Evolutionary conservation across 179 eudicot genomes (phyloP).

Genomic region (Drosera spatulata): DNA sequence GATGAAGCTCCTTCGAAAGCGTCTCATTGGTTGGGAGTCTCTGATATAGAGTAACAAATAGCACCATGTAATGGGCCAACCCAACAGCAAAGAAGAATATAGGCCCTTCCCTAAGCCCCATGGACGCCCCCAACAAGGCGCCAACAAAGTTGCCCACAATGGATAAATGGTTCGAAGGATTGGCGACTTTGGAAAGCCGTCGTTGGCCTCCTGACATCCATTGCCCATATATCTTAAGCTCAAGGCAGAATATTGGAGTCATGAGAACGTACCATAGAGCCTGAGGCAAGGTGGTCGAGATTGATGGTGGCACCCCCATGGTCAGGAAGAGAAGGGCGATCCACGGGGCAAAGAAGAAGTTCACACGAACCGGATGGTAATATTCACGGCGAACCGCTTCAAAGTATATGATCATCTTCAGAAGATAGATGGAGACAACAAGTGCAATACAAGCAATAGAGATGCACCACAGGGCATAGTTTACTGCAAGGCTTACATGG

Average conservation of each 20-base stretch:
- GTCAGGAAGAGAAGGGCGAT: conserved; percentile 61
- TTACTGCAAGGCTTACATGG: conserved; percentile 35
- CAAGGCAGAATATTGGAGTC: conserved; percentile 62
- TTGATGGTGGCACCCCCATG: conserved; percentile 48
- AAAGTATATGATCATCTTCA: conserved; percentile 61
- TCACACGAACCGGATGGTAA: conserved; percentile 77
- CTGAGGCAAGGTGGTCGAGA: conserved; percentile 27
- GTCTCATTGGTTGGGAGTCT: too few species aligned
- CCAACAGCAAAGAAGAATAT: conserved; percentile 85
- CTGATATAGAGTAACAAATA: too few species aligned
- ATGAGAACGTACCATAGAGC: conserved; percentile 69
- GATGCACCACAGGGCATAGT: conserved; percentile 52
- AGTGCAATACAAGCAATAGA: conserved; percentile 29
- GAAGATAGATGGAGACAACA: conserved; percentile 30
- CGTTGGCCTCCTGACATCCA: conserved; percentile 97
- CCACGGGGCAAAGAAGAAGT: conserved; percentile 90
- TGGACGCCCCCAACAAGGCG: conserved; percentile 65
- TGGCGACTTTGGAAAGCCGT: conserved; percentile 37
- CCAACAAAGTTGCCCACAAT: conserved; percentile 88
- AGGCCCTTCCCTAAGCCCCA: conserved; percentile 90
- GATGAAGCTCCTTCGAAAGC: too few species aligned
- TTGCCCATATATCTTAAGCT: conserved; percentile 84
- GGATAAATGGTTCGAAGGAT: conserved; percentile 59
- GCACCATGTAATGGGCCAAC: conserved; percentile 37
- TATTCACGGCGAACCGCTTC: conserved; percentile 91